Evolutionary conservation across 257 asterid species (phyloP).

Genomic region (Fraxinus pennsylvanica): DNA sequence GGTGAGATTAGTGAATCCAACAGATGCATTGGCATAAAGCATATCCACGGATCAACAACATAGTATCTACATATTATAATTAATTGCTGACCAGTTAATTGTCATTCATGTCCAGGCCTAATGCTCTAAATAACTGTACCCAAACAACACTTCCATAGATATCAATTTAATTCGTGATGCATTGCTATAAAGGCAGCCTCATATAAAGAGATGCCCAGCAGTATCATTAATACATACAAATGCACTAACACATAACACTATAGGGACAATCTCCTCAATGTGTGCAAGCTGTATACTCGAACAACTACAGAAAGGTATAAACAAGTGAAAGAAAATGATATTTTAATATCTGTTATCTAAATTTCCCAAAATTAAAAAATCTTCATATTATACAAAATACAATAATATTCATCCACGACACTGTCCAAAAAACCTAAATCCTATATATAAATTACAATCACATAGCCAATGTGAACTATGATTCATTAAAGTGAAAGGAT

Average conservation of each 20-base stretch:
- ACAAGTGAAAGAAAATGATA: not conserved
- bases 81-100: not conserved
- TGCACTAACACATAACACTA: not conserved
- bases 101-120: not conserved
- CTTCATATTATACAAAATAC: not conserved
- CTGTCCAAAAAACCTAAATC: slow-evolving; percentile 2
- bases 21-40: not conserved
- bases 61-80: not conserved
- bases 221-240: not conserved
- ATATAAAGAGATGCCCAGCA: not conserved
- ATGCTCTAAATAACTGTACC: not conserved
- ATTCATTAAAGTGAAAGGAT: not conserved
- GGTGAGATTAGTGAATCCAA: not conserved
- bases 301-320: not conserved
- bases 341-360: not conserved
- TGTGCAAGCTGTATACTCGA: not conserved
- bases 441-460: not conserved
- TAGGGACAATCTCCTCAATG: not conserved
- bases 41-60: not conserved
- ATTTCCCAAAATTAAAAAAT: not conserved
- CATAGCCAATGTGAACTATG: not conserved
- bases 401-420: not conserved
- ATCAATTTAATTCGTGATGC: not conserved
- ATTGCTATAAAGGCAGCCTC: not conserved
- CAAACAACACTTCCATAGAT: not conserved